Conservation (phyloP, 768 basidiomycete species). For the Tulasnella sp. region DNA sequence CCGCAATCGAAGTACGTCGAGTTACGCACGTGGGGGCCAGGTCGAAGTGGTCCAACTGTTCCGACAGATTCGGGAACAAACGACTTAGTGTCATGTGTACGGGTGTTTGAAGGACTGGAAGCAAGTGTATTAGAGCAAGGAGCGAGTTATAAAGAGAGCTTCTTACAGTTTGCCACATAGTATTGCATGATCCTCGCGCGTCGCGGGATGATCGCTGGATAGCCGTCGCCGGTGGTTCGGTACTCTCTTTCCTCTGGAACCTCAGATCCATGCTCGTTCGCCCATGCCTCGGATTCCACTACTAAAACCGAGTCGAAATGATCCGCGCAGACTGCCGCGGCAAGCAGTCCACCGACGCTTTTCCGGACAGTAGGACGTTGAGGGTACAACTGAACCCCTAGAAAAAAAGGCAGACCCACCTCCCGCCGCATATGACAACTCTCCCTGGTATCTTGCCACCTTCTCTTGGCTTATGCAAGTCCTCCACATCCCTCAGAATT, state of each 20-base stretch:
- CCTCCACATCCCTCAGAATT: not conserved
- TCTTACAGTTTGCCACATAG: not conserved
- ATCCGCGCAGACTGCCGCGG: slow-evolving; percentile 19
- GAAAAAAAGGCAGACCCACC: not conserved
- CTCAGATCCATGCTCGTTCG: slow-evolving; percentile 2
- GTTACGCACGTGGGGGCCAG: not conserved
- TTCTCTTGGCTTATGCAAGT: slow-evolving; percentile 19
- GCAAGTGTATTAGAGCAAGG: not conserved
- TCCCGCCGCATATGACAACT: slow-evolving; percentile 18
- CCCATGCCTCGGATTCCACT: slow-evolving; percentile 15
- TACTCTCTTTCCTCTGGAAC: not conserved
- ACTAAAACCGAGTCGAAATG: slow-evolving; percentile 22
- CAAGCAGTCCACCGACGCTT: slow-evolving; percentile 33
- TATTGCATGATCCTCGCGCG: slow-evolving; percentile 29
- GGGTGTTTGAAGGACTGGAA: slow-evolving; percentile 32
- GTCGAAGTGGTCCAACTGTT: slow-evolving; percentile 28
- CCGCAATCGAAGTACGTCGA: not conserved
- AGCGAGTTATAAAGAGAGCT: not conserved
- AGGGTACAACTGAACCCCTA: not conserved
- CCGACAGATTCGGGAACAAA: slow-evolving; percentile 34
- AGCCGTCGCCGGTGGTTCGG: not conserved
- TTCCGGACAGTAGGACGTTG: not conserved
- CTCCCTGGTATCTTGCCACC: slow-evolving; percentile 13
- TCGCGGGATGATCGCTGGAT: not conserved
- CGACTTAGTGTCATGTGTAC: slow-evolving; percentile 29